phyloP scores from a whole-genome alignment of 352 stramenopile species.

The Pseudoperonospora humuli region DNA sequence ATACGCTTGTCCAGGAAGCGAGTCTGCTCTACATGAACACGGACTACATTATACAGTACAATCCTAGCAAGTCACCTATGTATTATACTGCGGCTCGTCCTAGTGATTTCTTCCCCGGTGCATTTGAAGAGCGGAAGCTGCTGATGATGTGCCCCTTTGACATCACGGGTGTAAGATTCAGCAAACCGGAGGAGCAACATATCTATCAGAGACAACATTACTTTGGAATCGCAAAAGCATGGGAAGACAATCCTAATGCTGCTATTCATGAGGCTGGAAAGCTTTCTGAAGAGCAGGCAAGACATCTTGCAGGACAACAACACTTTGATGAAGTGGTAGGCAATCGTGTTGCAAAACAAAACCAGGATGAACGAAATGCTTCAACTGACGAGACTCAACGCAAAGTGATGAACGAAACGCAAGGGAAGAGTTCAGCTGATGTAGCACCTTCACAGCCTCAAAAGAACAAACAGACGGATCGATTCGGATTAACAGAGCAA shows the following conservation, averaged over 20 bases:
- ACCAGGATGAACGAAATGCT: constrained; percentile 18
- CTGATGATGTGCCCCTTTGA: constrained; percentile 35
- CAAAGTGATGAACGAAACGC: constrained; percentile 13
- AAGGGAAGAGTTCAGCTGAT: constrained; percentile 8
- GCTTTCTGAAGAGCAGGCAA: constrained; percentile 22
- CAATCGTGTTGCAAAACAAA: constrained; percentile 17
- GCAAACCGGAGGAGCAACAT: constrained; percentile 18
- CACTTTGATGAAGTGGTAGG: constrained; percentile 26
- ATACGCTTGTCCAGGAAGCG: constrained; percentile 15
- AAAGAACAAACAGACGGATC: constrained; percentile 11
- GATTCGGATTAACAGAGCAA: constrained; percentile 8
- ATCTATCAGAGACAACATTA: constrained; percentile 33
- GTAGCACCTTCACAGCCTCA: constrained; percentile 6
- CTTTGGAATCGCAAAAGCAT: constrained; percentile 19
- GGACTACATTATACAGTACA: constrained; percentile 36
- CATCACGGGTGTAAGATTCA: constrained; percentile 25
- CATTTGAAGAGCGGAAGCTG: constrained; percentile 27
- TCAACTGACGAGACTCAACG: constrained; percentile 18
- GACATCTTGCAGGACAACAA: constrained; percentile 25
- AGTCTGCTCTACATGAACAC: constrained; percentile 45
- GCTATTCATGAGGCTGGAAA: constrained; percentile 16
- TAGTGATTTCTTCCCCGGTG: constrained; percentile 34
- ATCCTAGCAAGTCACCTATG: constrained; percentile 23
- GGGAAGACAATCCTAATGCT: constrained; percentile 16
- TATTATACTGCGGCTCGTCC: constrained; percentile 30